A percentile compares a stretch with the other conserved stretches of the same genome.
These are phyloP conservation scores for Ustilago hordei DNA, from an alignment of 1,284 basidiomycete genomes.

Conservation along the genomic window DNA sequence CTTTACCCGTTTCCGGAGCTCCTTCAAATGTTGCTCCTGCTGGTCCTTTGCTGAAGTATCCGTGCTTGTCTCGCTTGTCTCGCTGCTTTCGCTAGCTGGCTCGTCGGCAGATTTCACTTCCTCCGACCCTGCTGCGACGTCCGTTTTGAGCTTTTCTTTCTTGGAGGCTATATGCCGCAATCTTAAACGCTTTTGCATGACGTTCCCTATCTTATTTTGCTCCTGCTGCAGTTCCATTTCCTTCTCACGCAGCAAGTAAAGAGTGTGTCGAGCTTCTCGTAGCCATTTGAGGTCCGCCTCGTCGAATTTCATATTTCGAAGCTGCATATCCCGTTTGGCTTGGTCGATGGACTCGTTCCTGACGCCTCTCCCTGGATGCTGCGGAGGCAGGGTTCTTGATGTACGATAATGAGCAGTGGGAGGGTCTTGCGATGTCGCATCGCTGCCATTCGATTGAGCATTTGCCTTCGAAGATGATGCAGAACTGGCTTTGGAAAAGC, in stretches of 20 bases:
- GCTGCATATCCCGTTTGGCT: conserved; percentile 30
- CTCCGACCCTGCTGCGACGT: not conserved
- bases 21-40: conserved; percentile 2
- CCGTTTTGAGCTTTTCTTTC: conserved; percentile 10
- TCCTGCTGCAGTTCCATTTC: conserved; percentile 19
- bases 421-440: not conserved
- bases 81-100: not conserved
- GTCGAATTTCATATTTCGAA: conserved; percentile 31
- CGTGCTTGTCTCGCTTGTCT: not conserved
- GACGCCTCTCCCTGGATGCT: conserved; percentile 20
- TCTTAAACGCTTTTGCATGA: conserved; percentile 9
- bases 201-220: conserved; percentile 17
- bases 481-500: not conserved
- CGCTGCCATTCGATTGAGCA: not conserved
- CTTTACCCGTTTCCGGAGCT: conserved; percentile 13
- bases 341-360: conserved; percentile 29
- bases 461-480: not conserved
- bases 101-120: not conserved
- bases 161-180: conserved; percentile 10
- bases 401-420: conserved; percentile 8
- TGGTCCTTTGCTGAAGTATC: not conserved
- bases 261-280: conserved; percentile 4
- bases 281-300: conserved; percentile 32
- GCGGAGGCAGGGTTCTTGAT: conserved; percentile 9
- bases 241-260: conserved; percentile 16